phyloP scores from a whole-genome alignment of 2,329 filamentous ascomycete genomes.

The Arthrobotrys entomopaga region DNA sequence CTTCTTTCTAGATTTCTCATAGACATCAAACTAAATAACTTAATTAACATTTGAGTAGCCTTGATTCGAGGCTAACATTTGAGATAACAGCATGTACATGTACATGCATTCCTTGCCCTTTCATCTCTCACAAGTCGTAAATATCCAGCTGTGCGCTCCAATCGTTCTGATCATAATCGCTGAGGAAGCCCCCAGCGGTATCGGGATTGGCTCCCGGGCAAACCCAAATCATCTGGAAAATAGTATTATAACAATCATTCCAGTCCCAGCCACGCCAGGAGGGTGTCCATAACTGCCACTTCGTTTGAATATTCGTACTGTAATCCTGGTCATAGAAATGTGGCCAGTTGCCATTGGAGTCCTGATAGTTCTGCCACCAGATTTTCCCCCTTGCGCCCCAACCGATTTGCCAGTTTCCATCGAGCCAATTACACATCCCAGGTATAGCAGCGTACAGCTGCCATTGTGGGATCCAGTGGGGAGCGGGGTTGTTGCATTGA shows the following conservation, averaged over 20 bases:
- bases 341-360: constrained; percentile 16
- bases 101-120: too few relatives aligned
- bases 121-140: too few relatives aligned
- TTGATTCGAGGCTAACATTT: too few relatives aligned
- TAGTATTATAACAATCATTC: constrained; percentile 13
- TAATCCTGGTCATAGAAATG: neutral
- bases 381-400: neutral
- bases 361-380: constrained; percentile 21
- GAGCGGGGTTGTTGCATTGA: neutral
- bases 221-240: constrained; percentile 17
- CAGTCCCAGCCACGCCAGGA: constrained; percentile 1
- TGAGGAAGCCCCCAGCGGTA: constrained; percentile 22
- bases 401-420: neutral
- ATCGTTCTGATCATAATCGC: neutral
- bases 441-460: neutral
- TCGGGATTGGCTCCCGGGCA: constrained; percentile 24
- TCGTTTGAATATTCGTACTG: neutral
- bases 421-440: constrained; percentile 11
- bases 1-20: too few relatives aligned
- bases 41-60: too few relatives aligned
- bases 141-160: too few relatives aligned
- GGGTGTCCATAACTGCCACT: constrained; percentile 1
- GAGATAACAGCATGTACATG: too few relatives aligned
- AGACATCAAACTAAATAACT: too few relatives aligned
- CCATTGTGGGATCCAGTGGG: constrained; percentile 12